phyloP scores from a whole-genome alignment of 768 basidiomycete genomes.

The Russula vinacea region DNA sequence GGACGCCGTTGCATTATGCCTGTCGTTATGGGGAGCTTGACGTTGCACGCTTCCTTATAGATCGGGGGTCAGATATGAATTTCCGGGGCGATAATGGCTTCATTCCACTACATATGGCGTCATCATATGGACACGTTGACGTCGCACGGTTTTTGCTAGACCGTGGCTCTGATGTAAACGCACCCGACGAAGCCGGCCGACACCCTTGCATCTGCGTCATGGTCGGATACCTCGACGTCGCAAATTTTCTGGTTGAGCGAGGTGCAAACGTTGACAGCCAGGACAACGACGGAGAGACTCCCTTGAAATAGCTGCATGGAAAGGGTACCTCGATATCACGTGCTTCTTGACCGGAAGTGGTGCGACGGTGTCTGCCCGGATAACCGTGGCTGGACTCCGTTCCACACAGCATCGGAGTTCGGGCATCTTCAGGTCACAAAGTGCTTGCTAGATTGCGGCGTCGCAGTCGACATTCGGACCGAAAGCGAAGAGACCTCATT shows the following conservation, averaged over 20 bases:
- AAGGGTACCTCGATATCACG: neutral
- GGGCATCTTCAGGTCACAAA: neutral
- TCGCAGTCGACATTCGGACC: neutral
- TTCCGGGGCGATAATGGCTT: neutral
- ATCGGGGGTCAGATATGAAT: neutral
- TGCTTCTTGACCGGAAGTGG: neutral
- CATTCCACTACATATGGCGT: constrained; percentile 1
- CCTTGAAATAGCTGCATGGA: neutral
- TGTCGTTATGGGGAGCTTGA: neutral
- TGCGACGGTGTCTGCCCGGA: neutral
- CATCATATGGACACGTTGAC: neutral
- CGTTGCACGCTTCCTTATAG: constrained; percentile 4
- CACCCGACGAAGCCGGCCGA: neutral
- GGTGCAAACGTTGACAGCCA: neutral
- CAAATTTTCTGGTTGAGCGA: neutral
- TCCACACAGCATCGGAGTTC: neutral
- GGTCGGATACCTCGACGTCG: neutral
- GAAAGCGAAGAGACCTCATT: neutral
- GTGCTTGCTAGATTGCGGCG: neutral
- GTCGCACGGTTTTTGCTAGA: neutral
- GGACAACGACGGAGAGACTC: neutral
- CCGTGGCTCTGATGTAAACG: neutral
- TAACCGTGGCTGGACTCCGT: neutral
- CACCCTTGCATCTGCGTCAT: neutral
- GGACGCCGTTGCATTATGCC: neutral